Conservation (phyloP, 768 basidiomycete species). For the Amanita pallidorosea region DNA sequence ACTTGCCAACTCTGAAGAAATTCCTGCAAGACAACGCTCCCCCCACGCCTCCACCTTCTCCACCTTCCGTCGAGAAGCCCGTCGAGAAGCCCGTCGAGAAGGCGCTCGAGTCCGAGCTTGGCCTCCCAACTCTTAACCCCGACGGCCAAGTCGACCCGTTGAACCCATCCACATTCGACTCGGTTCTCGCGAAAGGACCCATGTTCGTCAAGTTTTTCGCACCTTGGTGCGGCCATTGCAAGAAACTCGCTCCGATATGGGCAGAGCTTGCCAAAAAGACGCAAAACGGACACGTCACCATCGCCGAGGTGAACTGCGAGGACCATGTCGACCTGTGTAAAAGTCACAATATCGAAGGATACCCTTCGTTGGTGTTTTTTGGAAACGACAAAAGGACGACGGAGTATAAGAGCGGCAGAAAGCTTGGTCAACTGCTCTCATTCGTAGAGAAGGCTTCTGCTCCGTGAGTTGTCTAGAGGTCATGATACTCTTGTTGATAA, state of each 20-base stretch:
- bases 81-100: constrained; percentile 8
- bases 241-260: constrained; percentile 84
- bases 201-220: constrained; percentile 70
- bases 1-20: constrained; percentile 38
- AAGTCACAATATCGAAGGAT: constrained; percentile 59
- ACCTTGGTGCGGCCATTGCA: constrained; percentile 97
- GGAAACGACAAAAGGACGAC: constrained; percentile 42
- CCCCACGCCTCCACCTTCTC: constrained; percentile 9
- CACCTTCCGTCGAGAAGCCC: constrained; percentile 5
- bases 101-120: constrained; percentile 8
- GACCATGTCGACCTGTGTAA: constrained; percentile 57
- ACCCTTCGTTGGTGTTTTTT: constrained; percentile 74
- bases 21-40: constrained; percentile 38
- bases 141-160: constrained; percentile 27
- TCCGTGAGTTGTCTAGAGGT: constrained; percentile 36
- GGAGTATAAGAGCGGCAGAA: constrained; percentile 70
- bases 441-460: constrained; percentile 72
- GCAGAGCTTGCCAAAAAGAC: constrained; percentile 58
- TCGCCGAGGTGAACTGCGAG: constrained; percentile 90
- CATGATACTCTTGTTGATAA: constrained; percentile 13
- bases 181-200: constrained; percentile 27
- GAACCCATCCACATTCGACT: constrained; percentile 24
- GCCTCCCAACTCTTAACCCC: constrained; percentile 19
- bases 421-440: constrained; percentile 54
- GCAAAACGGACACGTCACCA: constrained; percentile 49